Evolutionary conservation across 306 rosid genomes (phyloP), one percentile per base, ranked within the genome.

Genomic region (Inga laurina): DNA sequence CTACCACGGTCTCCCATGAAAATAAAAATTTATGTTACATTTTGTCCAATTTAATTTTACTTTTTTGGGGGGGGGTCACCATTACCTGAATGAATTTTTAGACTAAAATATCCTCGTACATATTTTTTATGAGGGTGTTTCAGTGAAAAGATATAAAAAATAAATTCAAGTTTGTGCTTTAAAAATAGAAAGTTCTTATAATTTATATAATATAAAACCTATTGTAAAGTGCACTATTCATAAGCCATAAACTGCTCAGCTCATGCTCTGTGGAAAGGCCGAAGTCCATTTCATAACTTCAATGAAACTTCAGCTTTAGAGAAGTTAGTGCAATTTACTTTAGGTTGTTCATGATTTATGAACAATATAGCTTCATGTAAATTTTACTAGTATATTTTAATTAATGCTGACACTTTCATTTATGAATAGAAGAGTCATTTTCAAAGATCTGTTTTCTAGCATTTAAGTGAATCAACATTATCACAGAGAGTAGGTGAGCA

Each of bases 401-500:
- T 35, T 69, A 59, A 32, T 48, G 65, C 65, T 39, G 5, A 49
- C 69, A 11, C 34, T 71, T 51, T 15, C 34, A 64, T 51, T 44
- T 84, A 70, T 81, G 75, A 65, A 27, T 85, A 52, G 62, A 81
- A 39, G 27, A 43, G 10, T 15, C 76, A 15, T 32, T 46, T 56
- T 44, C 46, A 44, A 44, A 22, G n/a, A 75, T 79, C 44, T 74
- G 45, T 24, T 74, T 14, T 43, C 52, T 45, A 45, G 41, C 74
- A 75, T 74, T 21, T 24, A 80, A 45, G 21, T 24, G 61, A 6
- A 65, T 66, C 57, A 19, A 3, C 76, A 54, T 65, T 24, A 30
- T 34, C 59, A 22, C 39, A 52, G 21, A 46, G 70, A 64, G 85
- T 72, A 13, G 82, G 80, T 85, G 39, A 16, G 49, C 61, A 77